A percentile compares a stretch with the other conserved stretches of the same genome.
Conservation (phyloP, 2,329 filamentous ascomycete genomes). For the Cadophora sp. region DNA sequence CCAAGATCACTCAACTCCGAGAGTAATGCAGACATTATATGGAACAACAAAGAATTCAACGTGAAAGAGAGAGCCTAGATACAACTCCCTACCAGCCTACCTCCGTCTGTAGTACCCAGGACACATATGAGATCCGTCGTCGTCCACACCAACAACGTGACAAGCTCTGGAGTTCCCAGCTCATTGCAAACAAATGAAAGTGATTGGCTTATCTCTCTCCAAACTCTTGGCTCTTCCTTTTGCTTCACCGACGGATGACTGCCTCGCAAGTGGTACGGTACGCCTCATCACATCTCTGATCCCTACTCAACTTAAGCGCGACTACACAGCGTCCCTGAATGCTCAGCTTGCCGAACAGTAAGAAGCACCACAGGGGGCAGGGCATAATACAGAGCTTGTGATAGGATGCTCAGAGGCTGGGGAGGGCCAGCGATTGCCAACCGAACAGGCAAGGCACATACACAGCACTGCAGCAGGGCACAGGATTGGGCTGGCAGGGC, state of each 20-base stretch:
- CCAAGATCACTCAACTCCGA: too few relatives aligned
- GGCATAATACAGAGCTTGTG: slow-evolving; percentile 2
- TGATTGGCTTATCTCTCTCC: background rate
- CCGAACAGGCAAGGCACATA: slow-evolving; percentile 11
- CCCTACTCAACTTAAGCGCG: background rate
- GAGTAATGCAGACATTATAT: too few relatives aligned
- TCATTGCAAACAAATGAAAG: background rate
- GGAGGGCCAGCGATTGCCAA: slow-evolving; percentile 12
- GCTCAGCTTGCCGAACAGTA: slow-evolving; percentile 2
- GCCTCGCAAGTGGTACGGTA: slow-evolving; percentile 6
- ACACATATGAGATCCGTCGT: too few relatives aligned
- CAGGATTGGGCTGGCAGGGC: slow-evolving; percentile 8
- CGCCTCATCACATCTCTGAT: slow-evolving; percentile 1
- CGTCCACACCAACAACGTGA: background rate
- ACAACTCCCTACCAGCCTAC: too few relatives aligned
- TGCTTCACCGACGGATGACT: slow-evolving; percentile 4
- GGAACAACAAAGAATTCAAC: too few relatives aligned
- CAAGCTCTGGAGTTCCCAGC: background rate
- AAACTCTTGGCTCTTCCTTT: background rate
- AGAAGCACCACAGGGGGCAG: slow-evolving; percentile 2
- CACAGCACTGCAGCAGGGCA: background rate
- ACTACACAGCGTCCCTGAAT: background rate
- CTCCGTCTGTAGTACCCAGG: too few relatives aligned
- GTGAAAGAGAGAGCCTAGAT: too few relatives aligned
- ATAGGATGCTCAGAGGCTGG: slow-evolving; percentile 2